These are phyloP conservation scores for Ophiostoma quercus DNA, from an alignment of 2,329 filamentous ascomycete genomes.

Conservation along the genomic window DNA sequence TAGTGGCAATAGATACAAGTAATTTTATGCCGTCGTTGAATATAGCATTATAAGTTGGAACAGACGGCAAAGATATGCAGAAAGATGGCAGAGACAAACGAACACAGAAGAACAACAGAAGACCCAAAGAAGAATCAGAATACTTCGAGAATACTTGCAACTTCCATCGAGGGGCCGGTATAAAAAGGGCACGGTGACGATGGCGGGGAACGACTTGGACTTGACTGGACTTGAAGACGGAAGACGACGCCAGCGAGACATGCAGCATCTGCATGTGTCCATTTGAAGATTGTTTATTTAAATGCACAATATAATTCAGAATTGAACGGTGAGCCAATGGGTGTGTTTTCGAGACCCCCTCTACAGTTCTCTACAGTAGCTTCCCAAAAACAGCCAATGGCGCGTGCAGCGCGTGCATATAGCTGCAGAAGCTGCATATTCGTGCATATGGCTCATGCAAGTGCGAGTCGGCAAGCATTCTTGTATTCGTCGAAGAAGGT, in stretches of 20 bases:
- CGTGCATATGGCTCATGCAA: conserved; percentile 8
- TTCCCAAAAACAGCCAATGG: not conserved
- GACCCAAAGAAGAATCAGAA: not conserved
- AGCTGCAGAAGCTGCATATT: not conserved
- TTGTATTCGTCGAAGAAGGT: not conserved
- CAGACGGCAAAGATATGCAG: not conserved
- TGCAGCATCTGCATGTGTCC: conserved; percentile 3
- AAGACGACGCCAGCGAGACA: conserved; percentile 4
- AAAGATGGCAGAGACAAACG: not conserved
- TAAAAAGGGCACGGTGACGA: not conserved
- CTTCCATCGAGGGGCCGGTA: conserved; percentile 1
- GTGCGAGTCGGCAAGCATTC: not conserved
- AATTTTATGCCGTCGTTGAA: not conserved
- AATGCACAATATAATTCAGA: not conserved
- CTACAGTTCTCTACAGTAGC: not conserved
- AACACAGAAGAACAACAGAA: not conserved
- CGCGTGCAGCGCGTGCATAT: not conserved
- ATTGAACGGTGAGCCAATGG: not conserved
- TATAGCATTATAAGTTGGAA: not conserved
- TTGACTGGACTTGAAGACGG: not conserved
- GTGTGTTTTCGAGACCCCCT: not conserved
- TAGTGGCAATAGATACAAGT: not conserved
- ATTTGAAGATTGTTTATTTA: not conserved
- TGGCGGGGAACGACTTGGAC: not conserved
- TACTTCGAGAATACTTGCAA: not conserved